Conservation (phyloP, 2,329 filamentous ascomycete species). For the Bipolaris victoriae region DNA sequence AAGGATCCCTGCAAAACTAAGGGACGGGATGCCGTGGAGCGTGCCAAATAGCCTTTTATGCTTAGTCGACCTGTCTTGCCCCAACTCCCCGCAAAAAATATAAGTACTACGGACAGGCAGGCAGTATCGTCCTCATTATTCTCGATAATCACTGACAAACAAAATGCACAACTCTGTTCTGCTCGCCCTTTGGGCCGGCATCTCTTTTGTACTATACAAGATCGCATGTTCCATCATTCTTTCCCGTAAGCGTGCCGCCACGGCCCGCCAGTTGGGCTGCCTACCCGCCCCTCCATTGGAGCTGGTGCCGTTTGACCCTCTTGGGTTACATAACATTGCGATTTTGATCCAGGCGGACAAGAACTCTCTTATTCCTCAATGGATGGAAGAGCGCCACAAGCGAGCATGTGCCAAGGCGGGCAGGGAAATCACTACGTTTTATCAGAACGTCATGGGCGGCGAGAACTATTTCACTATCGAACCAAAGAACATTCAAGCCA, state of each 20-base stretch:
- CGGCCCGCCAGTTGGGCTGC: slow-evolving; percentile 52
- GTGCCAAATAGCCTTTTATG: neutral
- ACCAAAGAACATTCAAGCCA: slow-evolving; percentile 54
- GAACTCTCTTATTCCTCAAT: slow-evolving; percentile 41
- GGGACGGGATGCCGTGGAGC: neutral
- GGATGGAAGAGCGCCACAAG: slow-evolving; percentile 26
- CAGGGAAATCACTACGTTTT: slow-evolving; percentile 35
- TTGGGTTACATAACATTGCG: slow-evolving; percentile 58
- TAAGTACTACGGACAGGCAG: neutral
- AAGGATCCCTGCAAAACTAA: neutral
- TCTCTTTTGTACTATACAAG: slow-evolving; percentile 42
- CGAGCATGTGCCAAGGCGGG: slow-evolving; percentile 26
- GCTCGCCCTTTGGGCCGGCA: slow-evolving; percentile 35
- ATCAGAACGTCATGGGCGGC: slow-evolving; percentile 26
- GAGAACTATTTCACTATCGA: slow-evolving; percentile 45
- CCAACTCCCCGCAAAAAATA: neutral
- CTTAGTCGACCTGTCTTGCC: neutral
- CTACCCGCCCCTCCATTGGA: slow-evolving; percentile 48
- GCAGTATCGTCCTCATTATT: too few relatives aligned
- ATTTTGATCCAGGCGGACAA: slow-evolving; percentile 49
- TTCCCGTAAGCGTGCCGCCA: slow-evolving; percentile 42
- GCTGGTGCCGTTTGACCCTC: slow-evolving; percentile 51
- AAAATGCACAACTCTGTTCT: slow-evolving; percentile 40
- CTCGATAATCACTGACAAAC: neutral
- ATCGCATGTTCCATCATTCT: slow-evolving; percentile 33